Evolutionary conservation across 257 asterid species (phyloP).

Genomic region (Galeopsis tetrahit): DNA sequence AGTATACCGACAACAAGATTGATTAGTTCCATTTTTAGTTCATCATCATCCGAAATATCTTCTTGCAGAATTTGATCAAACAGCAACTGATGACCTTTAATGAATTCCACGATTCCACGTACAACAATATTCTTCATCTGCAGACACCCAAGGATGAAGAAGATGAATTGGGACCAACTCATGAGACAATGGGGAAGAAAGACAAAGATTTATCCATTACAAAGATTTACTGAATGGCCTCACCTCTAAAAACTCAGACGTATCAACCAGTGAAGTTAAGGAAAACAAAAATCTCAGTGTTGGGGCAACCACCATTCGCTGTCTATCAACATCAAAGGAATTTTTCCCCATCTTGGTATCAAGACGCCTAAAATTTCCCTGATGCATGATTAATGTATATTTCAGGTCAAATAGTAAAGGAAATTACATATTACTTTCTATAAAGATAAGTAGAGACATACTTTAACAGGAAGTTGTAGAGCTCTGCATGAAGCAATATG

Average conservation of each 20-base stretch:
- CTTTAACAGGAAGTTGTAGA: conserved; percentile 77
- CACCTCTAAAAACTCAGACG: conserved; percentile 93
- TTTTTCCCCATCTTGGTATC: conserved; percentile 63
- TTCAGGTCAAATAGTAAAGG: conserved; percentile 17
- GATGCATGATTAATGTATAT: conserved; percentile 31
- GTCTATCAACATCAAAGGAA: conserved; percentile 70
- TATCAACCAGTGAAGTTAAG: conserved; percentile 78
- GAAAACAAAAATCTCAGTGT: conserved; percentile 77
- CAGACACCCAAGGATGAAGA: conserved; percentile 32
- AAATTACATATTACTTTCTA: conserved; percentile 14
- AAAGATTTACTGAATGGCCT: conserved; percentile 29
- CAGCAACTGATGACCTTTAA: conserved; percentile 75
- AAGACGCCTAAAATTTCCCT: conserved; percentile 64
- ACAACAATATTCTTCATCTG: conserved; percentile 94
- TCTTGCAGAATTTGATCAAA: conserved; percentile 89
- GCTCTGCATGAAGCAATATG: conserved; percentile 78
- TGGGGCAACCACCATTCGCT: conserved; percentile 79
- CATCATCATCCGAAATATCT: conserved; percentile 78
- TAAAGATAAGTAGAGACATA: conserved; percentile 29
- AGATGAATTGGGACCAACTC: conserved; percentile 13
- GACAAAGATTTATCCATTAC: conserved; percentile 1
- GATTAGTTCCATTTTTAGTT: conserved; percentile 71
- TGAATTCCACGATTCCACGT: conserved; percentile 81
- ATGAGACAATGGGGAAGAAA: conserved; percentile 13
- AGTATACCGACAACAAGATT: conserved; percentile 82